Base-by-base conservation (phyloP, 768 basidiomycete genomes). In the Krasilnikovozyma curviuscula region DNA sequence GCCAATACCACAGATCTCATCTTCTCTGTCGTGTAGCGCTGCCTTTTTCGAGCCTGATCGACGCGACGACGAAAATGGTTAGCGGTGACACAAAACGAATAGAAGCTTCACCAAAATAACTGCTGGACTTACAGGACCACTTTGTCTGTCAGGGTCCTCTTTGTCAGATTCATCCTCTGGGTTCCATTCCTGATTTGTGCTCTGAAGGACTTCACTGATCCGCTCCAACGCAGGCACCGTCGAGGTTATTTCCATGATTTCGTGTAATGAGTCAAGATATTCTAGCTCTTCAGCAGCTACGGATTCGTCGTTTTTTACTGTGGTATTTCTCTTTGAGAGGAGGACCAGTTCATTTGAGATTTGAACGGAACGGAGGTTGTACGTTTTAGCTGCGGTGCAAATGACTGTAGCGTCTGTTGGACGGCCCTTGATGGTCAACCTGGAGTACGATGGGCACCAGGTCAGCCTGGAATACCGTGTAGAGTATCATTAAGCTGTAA, bases 291-390 rank as follows among this genome's bases (percentile, higher is more conserved):
- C 55, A 23, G 41, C 50, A 16, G 7, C 12, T 39, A 19, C 21
- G 19, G 25, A 21, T 29, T 19, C 23, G 19, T 13, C 38, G 24
- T 14, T 39, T 33, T 7, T 34, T 40, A 28, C 38, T 37, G 21
- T 40, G 40, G 5, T 41, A 33, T 43, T n/a, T 38, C 12, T 33
- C 27, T 14, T 21, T 46, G 34, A 55, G 51, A 81, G 69, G 37
- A 95, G 73, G 12, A 88, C 68, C 29, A 89, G 66, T 0, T 85
- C 79, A 63, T 97, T 97, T 16, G 88, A 93, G 40, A 93, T 68
- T 8, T 72, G 71, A n/a, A 97, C 78, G 0, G 86, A 81, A 47
- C 89, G 78, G 24, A 97, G 66, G 2, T 73, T 59, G 60, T 80
- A 98, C 0, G 91, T 97, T 60, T 73, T 76, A 49, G 78, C 71